These are phyloP conservation scores for Penicillium paneum DNA, from an alignment of 2,329 filamentous ascomycete genomes.

Conservation along the genomic window DNA sequence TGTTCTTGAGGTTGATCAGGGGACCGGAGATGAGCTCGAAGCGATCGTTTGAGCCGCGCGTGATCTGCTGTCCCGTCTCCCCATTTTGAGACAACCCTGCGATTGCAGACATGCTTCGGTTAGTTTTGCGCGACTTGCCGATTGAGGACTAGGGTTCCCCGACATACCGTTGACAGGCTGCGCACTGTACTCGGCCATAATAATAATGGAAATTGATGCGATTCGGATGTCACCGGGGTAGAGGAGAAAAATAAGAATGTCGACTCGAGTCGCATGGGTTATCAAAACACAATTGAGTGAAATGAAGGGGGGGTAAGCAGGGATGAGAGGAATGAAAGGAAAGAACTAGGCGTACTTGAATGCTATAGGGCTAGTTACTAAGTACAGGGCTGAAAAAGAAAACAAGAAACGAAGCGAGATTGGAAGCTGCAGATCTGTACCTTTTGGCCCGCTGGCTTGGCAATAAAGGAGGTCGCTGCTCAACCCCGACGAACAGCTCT, in stretches of 20 bases:
- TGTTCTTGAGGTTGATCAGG: constrained; percentile 49
- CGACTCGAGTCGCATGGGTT: constrained; percentile 1
- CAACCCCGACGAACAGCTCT: constrained; percentile 7
- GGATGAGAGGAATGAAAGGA: constrained; percentile 7
- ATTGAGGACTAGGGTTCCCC: no score
- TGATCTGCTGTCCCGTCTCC: constrained; percentile 10
- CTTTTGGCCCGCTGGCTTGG: constrained; percentile 5
- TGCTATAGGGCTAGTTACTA: constrained; percentile 19
- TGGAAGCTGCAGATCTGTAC: constrained; percentile 13
- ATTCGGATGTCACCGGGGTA: not conserved
- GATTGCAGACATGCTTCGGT: constrained; percentile 1
- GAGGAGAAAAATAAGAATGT: not conserved
- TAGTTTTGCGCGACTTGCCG: not conserved
- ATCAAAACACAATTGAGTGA: not conserved
- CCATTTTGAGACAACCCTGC: constrained; percentile 24
- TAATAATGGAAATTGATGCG: constrained; percentile 8
- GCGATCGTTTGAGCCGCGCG: constrained; percentile 18
- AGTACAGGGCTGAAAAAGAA: constrained; percentile 21
- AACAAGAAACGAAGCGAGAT: constrained; percentile 18
- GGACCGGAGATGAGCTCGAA: constrained; percentile 49
- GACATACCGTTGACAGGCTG: constrained; percentile 21
- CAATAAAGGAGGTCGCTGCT: constrained; percentile 1
- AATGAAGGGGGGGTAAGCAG: not conserved
- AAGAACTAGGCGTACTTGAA: constrained; percentile 4
- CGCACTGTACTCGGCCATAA: constrained; percentile 18